Conservation (phyloP, 768 basidiomycete genomes). For the Amyloporia xantha region DNA sequence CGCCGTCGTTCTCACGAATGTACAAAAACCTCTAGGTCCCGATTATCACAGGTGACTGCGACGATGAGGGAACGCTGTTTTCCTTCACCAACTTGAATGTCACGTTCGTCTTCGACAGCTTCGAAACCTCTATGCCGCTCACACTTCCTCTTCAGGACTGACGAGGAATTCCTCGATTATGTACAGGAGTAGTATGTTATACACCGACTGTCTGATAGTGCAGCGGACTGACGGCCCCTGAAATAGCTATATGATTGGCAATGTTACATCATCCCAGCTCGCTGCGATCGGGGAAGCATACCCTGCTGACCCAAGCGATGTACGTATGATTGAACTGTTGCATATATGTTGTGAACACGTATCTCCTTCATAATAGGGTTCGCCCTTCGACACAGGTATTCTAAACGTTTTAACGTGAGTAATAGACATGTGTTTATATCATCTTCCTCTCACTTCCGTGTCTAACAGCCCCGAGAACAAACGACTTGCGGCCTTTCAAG, state of each 20-base stretch:
- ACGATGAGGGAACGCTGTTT: constrained; percentile 7
- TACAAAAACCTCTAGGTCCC: neutral
- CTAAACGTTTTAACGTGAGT: constrained; percentile 1
- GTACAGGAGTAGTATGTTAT: neutral
- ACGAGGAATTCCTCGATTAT: constrained; percentile 3
- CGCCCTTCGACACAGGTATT: constrained; percentile 2
- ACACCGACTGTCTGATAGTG: too few species aligned
- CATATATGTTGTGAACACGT: neutral
- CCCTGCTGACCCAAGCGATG: neutral
- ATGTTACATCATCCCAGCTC: neutral
- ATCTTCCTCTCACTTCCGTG: neutral
- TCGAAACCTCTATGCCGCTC: too few species aligned
- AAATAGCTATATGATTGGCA: neutral
- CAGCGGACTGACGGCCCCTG: neutral
- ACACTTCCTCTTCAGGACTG: neutral
- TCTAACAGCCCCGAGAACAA: neutral
- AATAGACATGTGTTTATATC: neutral
- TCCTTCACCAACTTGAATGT: constrained; percentile 1
- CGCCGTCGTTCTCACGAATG: neutral
- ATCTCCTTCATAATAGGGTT: neutral
- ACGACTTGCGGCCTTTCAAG: constrained; percentile 4
- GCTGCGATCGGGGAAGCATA: neutral
- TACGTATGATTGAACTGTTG: neutral
- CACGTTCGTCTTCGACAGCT: neutral
- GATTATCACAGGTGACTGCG: constrained; percentile 1